Percentiles rank a stretch among this genome's conserved stretches.
Conservation (phyloP, 2,329 filamentous ascomycete species). For the Fusarium sp. region DNA sequence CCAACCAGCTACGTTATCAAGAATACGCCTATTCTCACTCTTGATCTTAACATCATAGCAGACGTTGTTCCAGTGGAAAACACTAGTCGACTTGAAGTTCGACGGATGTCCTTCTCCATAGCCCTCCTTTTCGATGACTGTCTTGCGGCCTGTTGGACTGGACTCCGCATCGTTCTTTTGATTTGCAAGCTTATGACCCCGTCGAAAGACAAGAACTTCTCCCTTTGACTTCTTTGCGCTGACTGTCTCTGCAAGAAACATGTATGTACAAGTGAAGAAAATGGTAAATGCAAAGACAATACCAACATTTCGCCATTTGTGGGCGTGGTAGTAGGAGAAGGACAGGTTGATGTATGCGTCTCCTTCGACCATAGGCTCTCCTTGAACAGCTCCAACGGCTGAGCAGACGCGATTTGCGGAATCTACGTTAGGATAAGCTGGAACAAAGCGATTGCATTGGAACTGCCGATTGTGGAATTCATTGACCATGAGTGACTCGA, state of each 20-base stretch:
- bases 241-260: slow-evolving; percentile 74
- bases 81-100: slow-evolving; percentile 71
- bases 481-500: slow-evolving; percentile 85
- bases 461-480: slow-evolving; percentile 79
- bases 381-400: slow-evolving; percentile 61
- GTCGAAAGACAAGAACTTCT: slow-evolving; percentile 80
- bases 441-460: slow-evolving; percentile 58
- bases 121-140: slow-evolving; percentile 47
- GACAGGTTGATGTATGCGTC: slow-evolving; percentile 58
- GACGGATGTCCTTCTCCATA: slow-evolving; percentile 16
- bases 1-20: slow-evolving; percentile 91
- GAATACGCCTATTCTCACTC: slow-evolving; percentile 76
- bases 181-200: slow-evolving; percentile 73
- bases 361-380: slow-evolving; percentile 59
- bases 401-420: slow-evolving; percentile 58
- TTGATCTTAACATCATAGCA: slow-evolving; percentile 86
- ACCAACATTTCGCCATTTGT: slow-evolving; percentile 79
- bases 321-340: slow-evolving; percentile 65
- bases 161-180: slow-evolving; percentile 72
- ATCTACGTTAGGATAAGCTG: slow-evolving; percentile 44
- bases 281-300: slow-evolving; percentile 74
- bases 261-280: slow-evolving; percentile 72
- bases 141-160: slow-evolving; percentile 57
- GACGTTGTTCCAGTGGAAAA: slow-evolving; percentile 89
- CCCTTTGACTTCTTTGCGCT: slow-evolving; percentile 79